Base-by-base conservation (phyloP, 108 stramenopile genomes). In the Cyclotella sp. region DNA sequence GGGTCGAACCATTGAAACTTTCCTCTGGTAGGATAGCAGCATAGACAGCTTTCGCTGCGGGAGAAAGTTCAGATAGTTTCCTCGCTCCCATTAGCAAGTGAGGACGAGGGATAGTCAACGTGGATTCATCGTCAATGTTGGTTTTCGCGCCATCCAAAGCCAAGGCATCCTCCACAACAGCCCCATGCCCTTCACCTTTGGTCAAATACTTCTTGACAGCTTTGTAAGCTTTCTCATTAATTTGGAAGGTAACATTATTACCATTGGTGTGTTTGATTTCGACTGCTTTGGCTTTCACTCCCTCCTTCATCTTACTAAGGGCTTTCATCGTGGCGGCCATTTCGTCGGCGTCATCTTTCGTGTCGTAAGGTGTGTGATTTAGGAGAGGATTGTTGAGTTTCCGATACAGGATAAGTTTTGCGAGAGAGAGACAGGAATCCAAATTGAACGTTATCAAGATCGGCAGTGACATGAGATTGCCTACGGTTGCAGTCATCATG, bases 31-130 rank as follows among this genome's bases (percentile, higher is more conserved):
- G 41, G 34, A 67, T 39, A 13, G 47, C 10, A 9, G 29, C 52
- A 34, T 66, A 73, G 18, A 26, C 22, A 1, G 77, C 22, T 28
- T 44, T 59, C 44, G 90, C 64, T 55, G 82, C 80, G 1, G 74
- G 68, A 16, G 86, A 83, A 9, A 88, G 75, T 69, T 91, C 85
- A 28, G 70, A 62, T n/a, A 85, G 39, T 12, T 83, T 77, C 16
- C 94, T 88, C 15, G 85, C 71, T 42, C 94, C 94, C 63, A 95
- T 53, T 76, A 88, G 77, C 41, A 78, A 75, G 61, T 91, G 85
- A 0, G 94, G 94, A 52, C 73, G 64, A 9, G 71, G 81, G 22
- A 82, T 64, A 16, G 82, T 77, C 61, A 93, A 68, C 19, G 63
- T 54, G 1, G 85, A 76, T 3, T 70, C 81, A 6, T 27, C 60